Base-by-base conservation (phyloP, 1,139 yeast genomes). In the Sugiyamaella japonica region DNA sequence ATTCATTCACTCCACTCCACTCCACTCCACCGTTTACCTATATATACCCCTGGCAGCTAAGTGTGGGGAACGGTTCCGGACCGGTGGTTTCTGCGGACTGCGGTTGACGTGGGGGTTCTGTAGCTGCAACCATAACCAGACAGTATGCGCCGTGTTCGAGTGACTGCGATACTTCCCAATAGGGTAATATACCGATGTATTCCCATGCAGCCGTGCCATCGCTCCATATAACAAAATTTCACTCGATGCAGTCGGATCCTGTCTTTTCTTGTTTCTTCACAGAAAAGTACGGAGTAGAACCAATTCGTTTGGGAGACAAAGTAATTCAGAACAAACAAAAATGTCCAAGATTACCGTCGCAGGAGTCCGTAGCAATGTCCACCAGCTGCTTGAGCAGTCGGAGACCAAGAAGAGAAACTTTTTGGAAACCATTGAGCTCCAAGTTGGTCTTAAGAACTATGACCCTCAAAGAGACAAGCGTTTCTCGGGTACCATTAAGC, bases 401-500 rank as follows among this genome's bases (percentile, higher is more conserved):
- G 95, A 89, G 78, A 88, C 95, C 84, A 93, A 93, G 89, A 93
- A 93, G 97, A 90, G 99, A 87, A 93, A 95, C 96, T 95, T 95
- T 84, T 87, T 93, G 82, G 99, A 95, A 86, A 93, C 99, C 80
- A 91, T 95, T 74, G 99, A 95, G 83, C 86, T 95, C 77, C 99
- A 95, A 84, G 96, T 95, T 74, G 99, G 99, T 79, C 86, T 95
- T 75, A 95, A 95, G 93, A 93, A 93, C 96, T 95, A 95, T 83
- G 99, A 95, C 80, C 98, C 99, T 77, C 99, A 95, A 85, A 91
- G 99, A 88, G 99, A 95, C 82, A 95, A 95, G 93, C 98, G 99
- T 89, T 95, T 95, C 98, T 91, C 98, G 77, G 99, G 99, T 84
- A 76, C 98, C 75, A 86, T 95, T 83, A 93, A 86, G 83, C 85